Conservation (phyloP, 2,329 filamentous ascomycete genomes). For the Pleomassaria siparia region DNA sequence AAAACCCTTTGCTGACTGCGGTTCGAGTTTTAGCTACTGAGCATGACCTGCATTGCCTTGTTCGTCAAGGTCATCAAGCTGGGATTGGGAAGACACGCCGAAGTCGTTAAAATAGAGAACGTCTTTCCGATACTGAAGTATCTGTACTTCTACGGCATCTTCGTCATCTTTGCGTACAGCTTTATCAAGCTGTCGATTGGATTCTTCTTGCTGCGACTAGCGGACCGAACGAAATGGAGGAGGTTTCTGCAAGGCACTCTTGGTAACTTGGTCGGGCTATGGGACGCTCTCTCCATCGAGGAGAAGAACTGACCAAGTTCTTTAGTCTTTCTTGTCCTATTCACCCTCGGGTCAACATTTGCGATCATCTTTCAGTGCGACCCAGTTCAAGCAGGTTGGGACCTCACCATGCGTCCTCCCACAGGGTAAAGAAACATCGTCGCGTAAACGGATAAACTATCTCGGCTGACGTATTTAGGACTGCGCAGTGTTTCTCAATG, state of each 20-base stretch:
- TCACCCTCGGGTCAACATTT: neutral
- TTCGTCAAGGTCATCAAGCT: neutral
- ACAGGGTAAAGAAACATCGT: neutral
- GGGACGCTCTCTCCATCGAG: neutral
- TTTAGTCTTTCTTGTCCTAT: neutral
- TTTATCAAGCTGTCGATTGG: constrained; percentile 53
- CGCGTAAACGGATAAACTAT: neutral
- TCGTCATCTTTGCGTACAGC: neutral
- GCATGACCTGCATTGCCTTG: neutral
- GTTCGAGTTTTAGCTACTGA: neutral
- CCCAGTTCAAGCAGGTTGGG: neutral
- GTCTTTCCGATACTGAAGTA: neutral
- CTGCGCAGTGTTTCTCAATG: neutral
- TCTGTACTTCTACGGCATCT: neutral
- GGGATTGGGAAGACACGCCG: neutral
- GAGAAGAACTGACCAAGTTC: neutral
- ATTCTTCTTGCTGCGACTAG: constrained; percentile 52
- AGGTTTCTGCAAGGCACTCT: neutral
- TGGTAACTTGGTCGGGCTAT: neutral
- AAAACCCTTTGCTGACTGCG: neutral
- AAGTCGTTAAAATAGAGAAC: neutral
- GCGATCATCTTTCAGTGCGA: neutral
- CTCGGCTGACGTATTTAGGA: neutral
- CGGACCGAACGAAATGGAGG: constrained; percentile 16
- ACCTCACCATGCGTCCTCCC: neutral